Base-by-base conservation (phyloP, 2,329 filamentous ascomycete species). In the Aspergillus pseudotamarii region DNA sequence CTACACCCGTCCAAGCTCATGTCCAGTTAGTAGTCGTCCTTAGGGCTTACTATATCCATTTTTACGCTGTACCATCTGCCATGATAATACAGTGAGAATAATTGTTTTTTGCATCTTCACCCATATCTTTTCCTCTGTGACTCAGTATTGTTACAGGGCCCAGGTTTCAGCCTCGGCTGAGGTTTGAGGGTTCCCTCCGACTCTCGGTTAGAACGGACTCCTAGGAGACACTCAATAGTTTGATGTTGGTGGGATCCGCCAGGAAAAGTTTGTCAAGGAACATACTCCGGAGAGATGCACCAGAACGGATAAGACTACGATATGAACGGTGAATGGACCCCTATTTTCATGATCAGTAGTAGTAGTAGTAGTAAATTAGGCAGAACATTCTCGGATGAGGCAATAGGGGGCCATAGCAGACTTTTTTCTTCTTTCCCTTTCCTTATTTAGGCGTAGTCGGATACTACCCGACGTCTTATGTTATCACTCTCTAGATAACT, bases 1-100 rank as follows among this genome's bases (percentile, higher is more conserved):
- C 60, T 45, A 38, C 60, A 50, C 36, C 41, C 34, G 55, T 62
- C 55, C 45, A 54, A 48, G 46, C 60, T 51, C 53, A 26, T 36
- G 23, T 36, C 19, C 8, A 26, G 14, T 6, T 53, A 32, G 45
- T 26, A 26, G 26, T 26, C 26, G 26, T 28, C 19, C 34, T 6
- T 36, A 46, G 43, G 12, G 10, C 19, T 23, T 46, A 46, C 43
- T 21, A 12, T 34, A 34, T 34, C 32, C 14, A 36, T 3, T 10
- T 4, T 8, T 6, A 48, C 23, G 14, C 46, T 50, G 12, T 50
- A 6, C 46, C 6, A 32, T 11, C 48, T 34, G 28, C 28, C 28
- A 51, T 51, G 10, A 51, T 51, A 16, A 26, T 5, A 51, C 34
- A 19, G 8, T 23, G 19, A 12, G 10, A 16, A 5, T 26, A 26